Conservation (phyloP, 192 early-diverging fungal genomes). For the Phycomyces blakesleeanus region DNA sequence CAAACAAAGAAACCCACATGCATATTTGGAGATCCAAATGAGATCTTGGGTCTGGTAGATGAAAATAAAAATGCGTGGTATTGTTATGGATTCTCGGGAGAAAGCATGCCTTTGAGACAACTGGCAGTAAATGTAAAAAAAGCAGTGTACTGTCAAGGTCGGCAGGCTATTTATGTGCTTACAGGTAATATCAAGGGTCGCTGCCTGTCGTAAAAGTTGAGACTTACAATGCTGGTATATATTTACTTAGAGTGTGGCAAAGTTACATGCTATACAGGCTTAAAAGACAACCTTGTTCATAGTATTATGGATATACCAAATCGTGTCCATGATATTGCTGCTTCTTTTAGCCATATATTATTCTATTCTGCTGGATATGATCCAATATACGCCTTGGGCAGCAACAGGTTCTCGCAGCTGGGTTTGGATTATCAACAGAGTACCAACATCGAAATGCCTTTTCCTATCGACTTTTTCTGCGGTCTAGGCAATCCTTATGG, state of each 20-base stretch:
- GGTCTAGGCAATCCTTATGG: neutral
- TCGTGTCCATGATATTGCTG: neutral
- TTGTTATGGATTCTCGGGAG: neutral
- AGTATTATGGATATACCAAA: neutral
- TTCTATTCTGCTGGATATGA: neutral
- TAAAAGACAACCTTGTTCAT: neutral
- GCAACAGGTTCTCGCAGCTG: conserved; percentile 12
- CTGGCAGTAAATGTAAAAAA: neutral
- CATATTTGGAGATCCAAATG: conserved; percentile 8
- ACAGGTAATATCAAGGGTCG: neutral
- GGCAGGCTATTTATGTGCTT: neutral
- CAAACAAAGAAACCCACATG: neutral
- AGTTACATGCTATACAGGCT: neutral
- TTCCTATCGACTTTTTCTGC: conserved; percentile 9
- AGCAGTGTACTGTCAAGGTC: neutral
- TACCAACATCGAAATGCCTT: neutral
- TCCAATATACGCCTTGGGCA: conserved; percentile 13
- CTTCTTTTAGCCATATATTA: conserved; percentile 10
- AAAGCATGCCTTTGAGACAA: neutral
- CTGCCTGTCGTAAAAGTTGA: too few relatives aligned
- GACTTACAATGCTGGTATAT: neutral
- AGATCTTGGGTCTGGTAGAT: conserved; percentile 3
- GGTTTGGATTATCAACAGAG: conserved; percentile 10
- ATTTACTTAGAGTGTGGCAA: neutral
- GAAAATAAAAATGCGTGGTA: neutral